phyloP scores from a whole-genome alignment of 2,329 filamentous ascomycete species.

The Nemania sp. region DNA sequence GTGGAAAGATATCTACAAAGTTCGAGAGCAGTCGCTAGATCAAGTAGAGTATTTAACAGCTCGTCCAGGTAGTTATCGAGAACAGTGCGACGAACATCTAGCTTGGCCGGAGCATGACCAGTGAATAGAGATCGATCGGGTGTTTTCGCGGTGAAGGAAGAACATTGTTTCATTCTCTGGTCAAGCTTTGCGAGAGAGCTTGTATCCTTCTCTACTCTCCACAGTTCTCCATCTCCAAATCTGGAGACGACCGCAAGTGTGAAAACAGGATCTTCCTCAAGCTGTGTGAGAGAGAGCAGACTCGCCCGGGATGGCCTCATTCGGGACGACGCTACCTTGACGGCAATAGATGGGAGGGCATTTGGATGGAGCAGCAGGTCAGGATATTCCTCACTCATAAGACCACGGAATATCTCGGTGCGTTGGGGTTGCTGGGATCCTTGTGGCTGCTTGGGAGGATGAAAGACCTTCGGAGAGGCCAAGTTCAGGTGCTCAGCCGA shows the following conservation, averaged over 20 bases:
- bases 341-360: constrained; percentile 80
- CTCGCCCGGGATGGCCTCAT: constrained; percentile 90
- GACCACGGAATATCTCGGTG: constrained; percentile 70
- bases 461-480: constrained; percentile 48
- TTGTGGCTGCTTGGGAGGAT: constrained; percentile 44
- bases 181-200: constrained; percentile 81
- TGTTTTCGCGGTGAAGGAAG: constrained; percentile 73
- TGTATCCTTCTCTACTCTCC: constrained; percentile 93
- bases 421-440: constrained; percentile 43
- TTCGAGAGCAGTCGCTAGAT: constrained; percentile 74
- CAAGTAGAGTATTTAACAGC: constrained; percentile 80
- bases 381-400: constrained; percentile 85
- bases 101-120: constrained; percentile 89
- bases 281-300: constrained; percentile 75
- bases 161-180: constrained; percentile 74
- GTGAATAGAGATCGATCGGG: constrained; percentile 87
- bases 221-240: constrained; percentile 76
- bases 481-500: constrained; percentile 44
- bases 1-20: constrained; percentile 87
- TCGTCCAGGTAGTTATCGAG: constrained; percentile 86
- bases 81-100: constrained; percentile 82
- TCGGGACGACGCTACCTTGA: constrained; percentile 91
- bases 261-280: constrained; percentile 93
- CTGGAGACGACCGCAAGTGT: constrained; percentile 84
- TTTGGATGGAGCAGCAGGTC: constrained; percentile 85